These are phyloP conservation scores for Oryza coarctata DNA, from an alignment of 176 grass and related monocot genomes.

Conservation along the genomic window DNA sequence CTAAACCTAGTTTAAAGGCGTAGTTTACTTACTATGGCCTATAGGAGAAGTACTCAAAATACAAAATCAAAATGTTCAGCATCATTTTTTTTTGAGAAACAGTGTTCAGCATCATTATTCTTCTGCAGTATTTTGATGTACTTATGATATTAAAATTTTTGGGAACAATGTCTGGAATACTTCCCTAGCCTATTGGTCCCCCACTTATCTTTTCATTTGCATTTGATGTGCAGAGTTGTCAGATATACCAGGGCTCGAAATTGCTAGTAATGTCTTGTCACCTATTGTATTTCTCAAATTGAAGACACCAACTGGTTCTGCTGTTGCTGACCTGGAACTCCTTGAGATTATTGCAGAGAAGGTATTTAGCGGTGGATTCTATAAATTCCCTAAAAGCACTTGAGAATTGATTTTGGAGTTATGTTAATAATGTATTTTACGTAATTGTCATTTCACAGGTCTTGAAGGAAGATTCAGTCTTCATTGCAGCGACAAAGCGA, in stretches of 20 bases:
- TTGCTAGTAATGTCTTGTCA: conserved; percentile 47
- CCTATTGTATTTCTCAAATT: conserved; percentile 50
- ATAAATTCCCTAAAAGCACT: neutral
- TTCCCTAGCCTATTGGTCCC: neutral
- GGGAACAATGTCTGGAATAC: neutral
- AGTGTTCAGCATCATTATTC: no score
- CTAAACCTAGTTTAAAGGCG: neutral
- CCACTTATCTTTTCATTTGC: neutral
- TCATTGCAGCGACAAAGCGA: conserved; percentile 49
- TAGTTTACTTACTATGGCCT: neutral
- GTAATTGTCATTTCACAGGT: conserved; percentile 17
- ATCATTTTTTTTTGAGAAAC: neutral
- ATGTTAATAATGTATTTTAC: neutral
- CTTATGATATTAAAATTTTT: neutral
- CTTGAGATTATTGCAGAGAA: conserved; percentile 41
- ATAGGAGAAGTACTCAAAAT: neutral
- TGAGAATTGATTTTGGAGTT: neutral
- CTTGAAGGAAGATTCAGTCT: conserved; percentile 60
- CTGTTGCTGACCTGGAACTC: conserved; percentile 36
- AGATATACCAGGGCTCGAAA: conserved; percentile 39
- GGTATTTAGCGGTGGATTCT: conserved; percentile 21
- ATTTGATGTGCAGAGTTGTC: conserved; percentile 43
- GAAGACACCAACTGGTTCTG: conserved; percentile 52
- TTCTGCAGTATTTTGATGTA: no score
- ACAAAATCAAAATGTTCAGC: neutral